A percentile compares a stretch with the other conserved stretches of the same genome.
Conservation (phyloP, 192 early-diverging fungal species). For the Backusella westeae region DNA sequence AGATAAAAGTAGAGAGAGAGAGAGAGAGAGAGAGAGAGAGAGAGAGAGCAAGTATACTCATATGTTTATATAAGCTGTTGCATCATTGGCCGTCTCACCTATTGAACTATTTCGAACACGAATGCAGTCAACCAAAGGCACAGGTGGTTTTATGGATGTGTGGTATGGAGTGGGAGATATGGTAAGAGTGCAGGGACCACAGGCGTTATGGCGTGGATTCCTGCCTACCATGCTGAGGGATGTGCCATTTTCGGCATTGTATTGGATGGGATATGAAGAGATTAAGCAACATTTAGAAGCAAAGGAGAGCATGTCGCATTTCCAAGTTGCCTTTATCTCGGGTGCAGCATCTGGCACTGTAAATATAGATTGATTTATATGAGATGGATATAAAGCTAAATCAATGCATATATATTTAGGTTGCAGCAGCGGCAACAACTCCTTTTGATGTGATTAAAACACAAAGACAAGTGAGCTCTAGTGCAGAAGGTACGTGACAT, state of each 20-base stretch:
- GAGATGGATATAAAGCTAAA: neutral
- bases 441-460: conserved; percentile 98
- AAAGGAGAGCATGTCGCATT: conserved; percentile 42
- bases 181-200: conserved; percentile 55
- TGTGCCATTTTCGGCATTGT: conserved; percentile 94
- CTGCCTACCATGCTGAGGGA: conserved; percentile 90
- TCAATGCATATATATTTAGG: conserved; percentile 30
- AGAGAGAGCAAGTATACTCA: neutral
- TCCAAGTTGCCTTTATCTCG: conserved; percentile 71
- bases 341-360: conserved; percentile 88
- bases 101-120: conserved; percentile 90
- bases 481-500: conserved; percentile 26
- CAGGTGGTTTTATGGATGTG: conserved; percentile 55
- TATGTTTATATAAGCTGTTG: conserved; percentile 47
- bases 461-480: conserved; percentile 66
- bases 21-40: no score
- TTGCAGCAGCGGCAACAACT: conserved; percentile 84
- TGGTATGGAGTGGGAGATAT: conserved; percentile 59
- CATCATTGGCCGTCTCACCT: conserved; percentile 82
- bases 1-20: no score
- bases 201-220: conserved; percentile 83
- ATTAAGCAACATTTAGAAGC: conserved; percentile 52
- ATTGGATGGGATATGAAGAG: conserved; percentile 89
- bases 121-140: conserved; percentile 74
- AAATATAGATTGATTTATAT: neutral